Evolutionary conservation across 768 basidiomycete species (phyloP), one percentile per base, ranked within the genome.

Genomic region (Kwoniella bestiolae): DNA sequence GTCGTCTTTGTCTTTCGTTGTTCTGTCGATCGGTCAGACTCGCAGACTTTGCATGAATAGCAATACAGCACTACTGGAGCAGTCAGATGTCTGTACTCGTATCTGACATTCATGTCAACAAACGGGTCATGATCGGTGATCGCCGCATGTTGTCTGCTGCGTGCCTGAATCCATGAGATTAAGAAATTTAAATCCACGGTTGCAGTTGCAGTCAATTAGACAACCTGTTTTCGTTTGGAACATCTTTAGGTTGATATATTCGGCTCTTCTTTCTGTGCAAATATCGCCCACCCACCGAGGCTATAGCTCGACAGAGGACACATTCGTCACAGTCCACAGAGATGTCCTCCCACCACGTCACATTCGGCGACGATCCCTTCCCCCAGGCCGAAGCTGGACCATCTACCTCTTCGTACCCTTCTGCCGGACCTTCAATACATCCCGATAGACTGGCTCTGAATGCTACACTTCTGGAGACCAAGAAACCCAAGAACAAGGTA

Each of bases 401-500:
- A 12, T 68, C 35, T 18, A 25, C 5, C 32, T 47, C 14, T 34
- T 58, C 9, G 28, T 45, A 47, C 21, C 32, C 38, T 14, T 52
- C 3, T 14, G 56, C 63, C 34, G 63, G 63, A n/a, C 63, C 63
- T 38, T 56, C 50, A 14, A 60, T 66, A 41, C 64, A 66, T 55
- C 64, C 64, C 29, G 46, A 50, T 66, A 49, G 64, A 55, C n/a
- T 60, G 14, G 64, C 64, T 6, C 18, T 59, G 34, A 55, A 44
- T 53, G 18, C 14, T 5, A 4, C 34, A 35, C 52, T 32, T 34
- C 14, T 55, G 31, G 29, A 55, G n/a, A 9, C 44, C 2, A 65
- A 61, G 51, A 60, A 59, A 32, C 44, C 44, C 26, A 65, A 59
- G 21, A 44, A 29, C 44, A 67, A 67, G 62, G 69, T 70, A 47